Percentiles rank a stretch among this genome's conserved stretches.
phyloP scores from a whole-genome alignment of 208 protist genomes.

The Crithidia brevicula region DNA sequence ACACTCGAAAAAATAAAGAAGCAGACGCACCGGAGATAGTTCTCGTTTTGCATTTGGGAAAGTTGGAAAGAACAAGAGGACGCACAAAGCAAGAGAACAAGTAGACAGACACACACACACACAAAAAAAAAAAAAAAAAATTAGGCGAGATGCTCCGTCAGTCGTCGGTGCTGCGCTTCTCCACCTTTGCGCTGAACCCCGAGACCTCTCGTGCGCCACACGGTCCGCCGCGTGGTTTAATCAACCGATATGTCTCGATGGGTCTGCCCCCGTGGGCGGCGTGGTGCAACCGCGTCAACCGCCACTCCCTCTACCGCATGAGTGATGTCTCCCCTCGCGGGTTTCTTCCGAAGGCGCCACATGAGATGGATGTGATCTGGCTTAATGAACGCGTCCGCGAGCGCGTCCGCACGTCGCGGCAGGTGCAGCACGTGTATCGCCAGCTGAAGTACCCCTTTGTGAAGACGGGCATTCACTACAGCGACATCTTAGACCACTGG shows the following conservation, averaged over 20 bases:
- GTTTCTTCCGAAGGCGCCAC: constrained; percentile 79
- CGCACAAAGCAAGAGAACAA: too few relatives aligned
- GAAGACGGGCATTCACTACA: constrained; percentile 89
- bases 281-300: constrained; percentile 88
- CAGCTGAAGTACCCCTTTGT: constrained; percentile 92
- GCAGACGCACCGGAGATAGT: too few relatives aligned
- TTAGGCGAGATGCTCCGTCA: constrained; percentile 35
- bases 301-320: constrained; percentile 88
- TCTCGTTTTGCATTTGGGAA: too few relatives aligned
- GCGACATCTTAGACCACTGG: constrained; percentile 89
- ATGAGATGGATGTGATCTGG: constrained; percentile 94
- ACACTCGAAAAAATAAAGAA: not conserved
- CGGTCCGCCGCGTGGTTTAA: constrained; percentile 81
- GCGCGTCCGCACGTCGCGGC: constrained; percentile 84
- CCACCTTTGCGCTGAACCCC: constrained; percentile 84
- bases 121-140: not conserved
- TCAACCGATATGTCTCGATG: constrained; percentile 91
- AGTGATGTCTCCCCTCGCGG: constrained; percentile 71
- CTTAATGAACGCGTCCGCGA: constrained; percentile 90
- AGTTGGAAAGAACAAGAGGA: too few relatives aligned
- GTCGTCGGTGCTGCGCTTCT: constrained; percentile 50
- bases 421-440: constrained; percentile 90
- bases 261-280: constrained; percentile 91
- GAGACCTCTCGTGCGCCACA: constrained; percentile 83
- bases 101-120: not conserved